Evolutionary conservation across 2,329 filamentous ascomycete species (phyloP), one percentile per base, ranked within the genome.

Genomic region (Arthrinium phaeospermum): DNA sequence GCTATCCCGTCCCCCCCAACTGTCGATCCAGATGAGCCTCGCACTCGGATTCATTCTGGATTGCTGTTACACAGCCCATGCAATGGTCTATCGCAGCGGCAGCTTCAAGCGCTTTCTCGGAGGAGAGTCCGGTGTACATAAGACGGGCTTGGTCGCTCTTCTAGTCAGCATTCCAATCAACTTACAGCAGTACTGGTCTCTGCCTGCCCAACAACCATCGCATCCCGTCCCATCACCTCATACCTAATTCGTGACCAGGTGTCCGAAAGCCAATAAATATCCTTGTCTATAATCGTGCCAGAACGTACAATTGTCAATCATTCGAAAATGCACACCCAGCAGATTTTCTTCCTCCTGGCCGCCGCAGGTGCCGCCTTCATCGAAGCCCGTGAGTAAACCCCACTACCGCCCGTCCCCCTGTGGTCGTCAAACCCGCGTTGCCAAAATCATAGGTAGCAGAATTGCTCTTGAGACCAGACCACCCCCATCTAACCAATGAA

Each of bases 241-340:
- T 41, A 10, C 27, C 30, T 64, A n/a, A 41, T 41, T 22, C 30
- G 57, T 41, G 57, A 64, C 19, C 57, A 4, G 10, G 57, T n/a
- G 34, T 64, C 34, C 57, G 41, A n/a, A n/a, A 41, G 16, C 2
- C n/a, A 22, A 5, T 5, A 22, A 22, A 5, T 5, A 22, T 64
- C 34, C 34, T 5, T n/a, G 7, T n/a, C 30, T 22, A 14, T 41
- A 16, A 3, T n/a, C 10, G 1, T 5, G 10, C 13, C n/a, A 8
- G 8, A 27, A 51, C 27, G n/a, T 4, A 4, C 2, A 14, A 24
- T 8, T 6, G 3, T 5, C 19, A 64, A 5, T 41, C 5, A 64
- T 19, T 8, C n/a, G n/a, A 57, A 24, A 5, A 70, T 70, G 68
- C 68, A 51, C 68, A 49, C 34, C 47, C 68, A 70, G 24, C 68